Evolutionary conservation across 2,329 filamentous ascomycete genomes (phyloP), one percentile per base, ranked within the genome.

Genomic region (Plectosphaerella plurivora): DNA sequence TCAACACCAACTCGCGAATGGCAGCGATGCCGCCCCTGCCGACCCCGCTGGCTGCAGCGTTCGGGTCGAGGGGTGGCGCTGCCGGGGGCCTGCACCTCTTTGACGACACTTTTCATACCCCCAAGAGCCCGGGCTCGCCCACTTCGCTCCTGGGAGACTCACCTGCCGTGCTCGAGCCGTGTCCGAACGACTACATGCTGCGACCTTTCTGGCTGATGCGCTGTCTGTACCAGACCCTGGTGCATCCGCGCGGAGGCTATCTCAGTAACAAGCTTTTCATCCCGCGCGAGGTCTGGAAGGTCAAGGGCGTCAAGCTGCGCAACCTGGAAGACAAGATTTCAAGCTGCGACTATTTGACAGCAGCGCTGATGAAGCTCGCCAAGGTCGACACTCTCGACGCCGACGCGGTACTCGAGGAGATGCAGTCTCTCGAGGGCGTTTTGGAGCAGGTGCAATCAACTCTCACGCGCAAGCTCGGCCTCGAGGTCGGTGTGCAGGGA

Each of bases 141-240:
- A 86, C 87, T 52, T 74, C 79, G 4, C 67, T 80, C n/a, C 74
- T 77, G 12, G 63, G 74, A 0, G 85, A 91, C 58, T 81, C 84
- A 1, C 92, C 92, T 12, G 79, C 87, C 20, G 83, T 91, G 0
- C 78, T 99, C 5, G 94, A 99, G 64, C 89, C 94, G 3, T 99
- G 95, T 65, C 94, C 94, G 1, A 89, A 88, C 36, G 91, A 95
- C 41, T 86, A 87, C 54, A 79, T 97, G 62, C 78, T 97, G n/a
- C 86, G 94, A 18, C 95, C 94, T 2, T 99, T 97, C 69, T 99
- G 94, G 94, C 77, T 99, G 45, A 96, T 99, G 90, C 86, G 94
- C 51, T 92, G 89, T 56, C 78, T 99, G 24, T 96, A 94, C 65
- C 91, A 97, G 67, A 96, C 92, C 0, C 83, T 99, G 45, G 88